Evolutionary conservation across 2,329 filamentous ascomycete genomes (phyloP).

Genomic region (Aspergillus carbonarius): DNA sequence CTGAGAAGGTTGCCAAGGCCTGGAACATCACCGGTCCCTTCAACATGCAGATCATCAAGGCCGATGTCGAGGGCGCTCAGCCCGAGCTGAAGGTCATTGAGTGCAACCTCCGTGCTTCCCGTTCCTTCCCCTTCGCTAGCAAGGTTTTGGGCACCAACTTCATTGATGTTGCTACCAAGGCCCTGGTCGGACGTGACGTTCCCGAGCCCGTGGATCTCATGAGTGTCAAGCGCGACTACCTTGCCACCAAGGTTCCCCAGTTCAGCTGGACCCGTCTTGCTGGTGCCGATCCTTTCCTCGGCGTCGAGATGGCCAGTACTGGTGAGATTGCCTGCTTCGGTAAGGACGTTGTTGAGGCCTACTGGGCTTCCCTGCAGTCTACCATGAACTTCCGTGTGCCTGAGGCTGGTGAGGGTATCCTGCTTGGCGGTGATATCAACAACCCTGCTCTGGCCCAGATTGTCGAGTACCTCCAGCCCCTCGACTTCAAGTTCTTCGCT

Average conservation of each 20-base stretch:
- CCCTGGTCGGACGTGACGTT: constrained; percentile 80
- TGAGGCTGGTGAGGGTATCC: constrained; percentile 88
- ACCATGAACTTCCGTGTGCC: constrained; percentile 99
- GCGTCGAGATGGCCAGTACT: constrained; percentile 95
- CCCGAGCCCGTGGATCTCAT: constrained; percentile 86
- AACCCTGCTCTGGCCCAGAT: constrained; percentile 72
- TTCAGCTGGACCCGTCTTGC: constrained; percentile 99
- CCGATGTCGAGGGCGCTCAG: constrained; percentile 70
- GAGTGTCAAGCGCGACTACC: constrained; percentile 82
- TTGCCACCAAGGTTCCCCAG: constrained; percentile 96
- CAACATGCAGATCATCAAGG: constrained; percentile 99
- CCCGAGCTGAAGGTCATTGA: constrained; percentile 91
- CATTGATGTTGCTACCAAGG: constrained; percentile 92
- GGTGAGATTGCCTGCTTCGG: constrained; percentile 99
- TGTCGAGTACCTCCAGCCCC: constrained; percentile 80
- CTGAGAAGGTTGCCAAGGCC: constrained; percentile 91
- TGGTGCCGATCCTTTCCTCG: constrained; percentile 94
- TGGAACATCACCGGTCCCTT: constrained; percentile 98
- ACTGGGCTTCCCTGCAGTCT: constrained; percentile 94
- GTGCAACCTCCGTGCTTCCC: constrained; percentile 95
- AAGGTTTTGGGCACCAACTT: constrained; percentile 97
- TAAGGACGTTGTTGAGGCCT: constrained; percentile 91
- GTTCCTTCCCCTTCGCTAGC: constrained; percentile 97
- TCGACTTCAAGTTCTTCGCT: constrained; percentile 93
- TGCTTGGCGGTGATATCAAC: constrained; percentile 81